Percentiles rank a stretch among this genome's conserved stretches.
phyloP scores from a whole-genome alignment of 176 grass and related monocot species.

The Phoenix roebelenii region DNA sequence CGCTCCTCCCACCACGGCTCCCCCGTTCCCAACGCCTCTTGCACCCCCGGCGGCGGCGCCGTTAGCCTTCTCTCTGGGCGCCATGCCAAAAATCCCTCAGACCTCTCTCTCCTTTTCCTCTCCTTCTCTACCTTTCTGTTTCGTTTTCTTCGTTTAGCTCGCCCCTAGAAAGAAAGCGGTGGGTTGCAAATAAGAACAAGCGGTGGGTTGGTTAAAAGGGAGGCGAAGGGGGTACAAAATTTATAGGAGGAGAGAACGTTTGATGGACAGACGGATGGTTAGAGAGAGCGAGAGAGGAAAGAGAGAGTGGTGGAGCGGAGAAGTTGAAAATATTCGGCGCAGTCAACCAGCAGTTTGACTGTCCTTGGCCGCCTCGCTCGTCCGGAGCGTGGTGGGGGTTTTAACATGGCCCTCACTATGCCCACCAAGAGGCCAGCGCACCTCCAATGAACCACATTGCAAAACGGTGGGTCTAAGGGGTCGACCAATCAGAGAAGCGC shows the following conservation, averaged over 20 bases:
- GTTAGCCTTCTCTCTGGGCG: constrained; percentile 3
- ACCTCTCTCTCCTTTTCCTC: constrained; percentile 4
- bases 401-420: neutral
- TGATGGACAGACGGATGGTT: too few species aligned
- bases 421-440: too few species aligned
- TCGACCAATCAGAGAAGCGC: too few species aligned
- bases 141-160: constrained; percentile 7
- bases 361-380: constrained; percentile 45
- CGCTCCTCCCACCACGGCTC: neutral
- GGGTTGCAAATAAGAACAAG: neutral
- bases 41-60: neutral
- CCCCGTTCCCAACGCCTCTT: neutral
- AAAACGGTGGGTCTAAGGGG: too few species aligned
- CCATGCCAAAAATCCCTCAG: constrained; percentile 8
- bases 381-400: constrained; percentile 33
- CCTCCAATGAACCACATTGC: too few species aligned
- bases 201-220: constrained; percentile 16
- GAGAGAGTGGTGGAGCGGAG: constrained; percentile 40
- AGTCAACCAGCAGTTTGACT: constrained; percentile 80
- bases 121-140: constrained; percentile 9
- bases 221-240: constrained; percentile 26
- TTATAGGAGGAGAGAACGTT: neutral
- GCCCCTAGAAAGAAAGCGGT: neutral
- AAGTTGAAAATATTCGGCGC: constrained; percentile 42
- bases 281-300: neutral